phyloP scores from a whole-genome alignment of 345 rosid genomes.

The Hibiscus trionum region DNA sequence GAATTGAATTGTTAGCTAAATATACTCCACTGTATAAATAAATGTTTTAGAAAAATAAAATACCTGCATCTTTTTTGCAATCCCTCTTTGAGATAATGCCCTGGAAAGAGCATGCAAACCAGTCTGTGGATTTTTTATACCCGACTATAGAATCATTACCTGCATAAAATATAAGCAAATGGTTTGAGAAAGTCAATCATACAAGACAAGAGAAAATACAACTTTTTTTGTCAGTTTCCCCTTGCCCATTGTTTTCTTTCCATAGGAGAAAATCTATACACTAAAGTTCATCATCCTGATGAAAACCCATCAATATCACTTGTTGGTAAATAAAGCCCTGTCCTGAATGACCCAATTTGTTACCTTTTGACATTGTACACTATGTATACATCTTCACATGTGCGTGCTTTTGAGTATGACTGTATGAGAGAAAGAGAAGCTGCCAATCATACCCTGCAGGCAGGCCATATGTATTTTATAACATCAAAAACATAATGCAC shows the following conservation, averaged over 20 bases:
- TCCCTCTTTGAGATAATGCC: conserved; percentile 71
- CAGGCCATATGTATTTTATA: conserved; percentile 87
- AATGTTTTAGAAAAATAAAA: conserved; percentile 1
- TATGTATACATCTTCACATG: neutral
- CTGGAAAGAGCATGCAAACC: conserved; percentile 78
- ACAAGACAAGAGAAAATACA: neutral
- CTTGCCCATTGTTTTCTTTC: too few relatives aligned
- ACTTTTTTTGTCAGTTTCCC: neutral
- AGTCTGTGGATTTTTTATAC: conserved; percentile 53
- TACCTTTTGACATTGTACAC: neutral
- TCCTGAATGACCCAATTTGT: conserved; percentile 60
- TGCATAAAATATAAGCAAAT: conserved; percentile 12
- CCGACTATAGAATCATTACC: conserved; percentile 82
- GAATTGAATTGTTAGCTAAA: neutral
- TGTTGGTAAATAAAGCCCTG: conserved; percentile 86
- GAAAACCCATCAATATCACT: conserved; percentile 65
- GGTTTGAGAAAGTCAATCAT: neutral
- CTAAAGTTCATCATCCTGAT: neutral
- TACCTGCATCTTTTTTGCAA: conserved; percentile 81
- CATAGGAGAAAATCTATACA: neutral
- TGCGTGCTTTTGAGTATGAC: neutral
- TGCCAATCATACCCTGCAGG: conserved; percentile 42
- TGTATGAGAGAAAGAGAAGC: conserved; percentile 4
- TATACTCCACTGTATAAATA: neutral
- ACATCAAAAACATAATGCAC: conserved; percentile 52